Percentiles rank a stretch among this genome's conserved stretches.
Evolutionary conservation across 1,139 yeast species (phyloP).

Genomic region (Groenewaldozyma auringiensis): DNA sequence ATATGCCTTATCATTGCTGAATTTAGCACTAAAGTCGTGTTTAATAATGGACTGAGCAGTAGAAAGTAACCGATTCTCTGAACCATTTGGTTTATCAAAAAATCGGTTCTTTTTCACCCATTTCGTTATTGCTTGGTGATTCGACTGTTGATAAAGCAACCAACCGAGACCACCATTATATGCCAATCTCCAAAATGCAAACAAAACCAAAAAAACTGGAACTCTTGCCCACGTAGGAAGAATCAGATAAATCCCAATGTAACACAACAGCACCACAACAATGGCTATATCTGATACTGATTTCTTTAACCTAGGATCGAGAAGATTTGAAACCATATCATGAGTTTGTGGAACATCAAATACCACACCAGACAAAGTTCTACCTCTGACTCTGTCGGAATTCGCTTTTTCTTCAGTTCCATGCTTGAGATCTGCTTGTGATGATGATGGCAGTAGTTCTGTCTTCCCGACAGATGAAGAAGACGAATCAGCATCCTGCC

Average conservation of each 20-base stretch:
- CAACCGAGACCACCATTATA: slow-evolving; percentile 79
- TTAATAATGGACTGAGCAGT: slow-evolving; percentile 40
- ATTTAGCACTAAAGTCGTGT: slow-evolving; percentile 50
- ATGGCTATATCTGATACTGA: slow-evolving; percentile 59
- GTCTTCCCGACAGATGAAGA: too few relatives aligned
- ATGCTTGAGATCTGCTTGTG: not conserved
- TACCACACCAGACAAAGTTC: slow-evolving; percentile 26
- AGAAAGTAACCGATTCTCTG: slow-evolving; percentile 15
- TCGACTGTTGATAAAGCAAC: slow-evolving; percentile 61
- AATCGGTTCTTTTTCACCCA: slow-evolving; percentile 45
- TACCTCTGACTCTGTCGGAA: slow-evolving; percentile 14
- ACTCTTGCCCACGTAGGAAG: slow-evolving; percentile 35
- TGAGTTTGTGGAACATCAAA: slow-evolving; percentile 73
- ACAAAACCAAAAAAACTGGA: slow-evolving; percentile 44
- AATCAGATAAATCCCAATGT: slow-evolving; percentile 42
- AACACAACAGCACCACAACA: slow-evolving; percentile 44
- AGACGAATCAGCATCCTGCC: too few relatives aligned
- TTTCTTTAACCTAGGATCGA: slow-evolving; percentile 69
- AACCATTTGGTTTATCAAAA: slow-evolving; percentile 34
- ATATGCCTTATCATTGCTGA: slow-evolving; percentile 42
- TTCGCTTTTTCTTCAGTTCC: not conserved
- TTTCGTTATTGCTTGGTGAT: slow-evolving; percentile 46
- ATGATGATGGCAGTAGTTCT: too few relatives aligned
- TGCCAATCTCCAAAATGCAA: slow-evolving; percentile 67
- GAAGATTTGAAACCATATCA: slow-evolving; percentile 77